A percentile compares a stretch with the other conserved stretches of the same genome.
Evolutionary conservation across 257 asterid genomes (phyloP).

Genomic region (Fraxinus pennsylvanica): DNA sequence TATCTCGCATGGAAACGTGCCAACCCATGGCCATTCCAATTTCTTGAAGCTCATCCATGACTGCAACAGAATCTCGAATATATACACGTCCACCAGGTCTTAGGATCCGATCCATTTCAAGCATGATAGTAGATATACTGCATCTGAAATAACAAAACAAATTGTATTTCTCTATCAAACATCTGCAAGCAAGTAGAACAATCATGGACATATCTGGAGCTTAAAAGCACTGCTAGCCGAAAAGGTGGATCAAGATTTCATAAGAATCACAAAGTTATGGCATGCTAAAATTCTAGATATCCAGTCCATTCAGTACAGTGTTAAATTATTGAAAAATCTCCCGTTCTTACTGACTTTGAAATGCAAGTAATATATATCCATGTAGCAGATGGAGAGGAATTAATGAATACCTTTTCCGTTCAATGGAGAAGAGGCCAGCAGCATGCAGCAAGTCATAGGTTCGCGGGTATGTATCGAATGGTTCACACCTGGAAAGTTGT

Average conservation of each 20-base stretch:
- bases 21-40: slow-evolving; percentile 51
- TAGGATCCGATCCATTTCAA: slow-evolving; percentile 55
- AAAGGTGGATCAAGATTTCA: neutral
- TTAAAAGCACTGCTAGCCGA: neutral
- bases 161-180: neutral
- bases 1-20: slow-evolving; percentile 38
- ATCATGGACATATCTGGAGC: slow-evolving; percentile 8
- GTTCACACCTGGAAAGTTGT: slow-evolving; percentile 58
- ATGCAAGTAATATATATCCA: neutral
- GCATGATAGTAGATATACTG: slow-evolving; percentile 51
- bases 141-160: slow-evolving; percentile 35
- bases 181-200: neutral
- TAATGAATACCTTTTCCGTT: slow-evolving; percentile 47
- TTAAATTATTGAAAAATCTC: neutral
- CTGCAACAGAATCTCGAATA: slow-evolving; percentile 44
- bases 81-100: slow-evolving; percentile 52
- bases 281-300: slow-evolving; percentile 2
- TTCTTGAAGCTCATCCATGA: slow-evolving; percentile 44
- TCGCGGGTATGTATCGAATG: slow-evolving; percentile 74
- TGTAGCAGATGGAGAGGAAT: neutral
- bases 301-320: neutral
- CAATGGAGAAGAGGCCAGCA: slow-evolving; percentile 58
- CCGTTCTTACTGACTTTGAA: neutral
- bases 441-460: slow-evolving; percentile 85
- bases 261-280: neutral